Conservation (phyloP, 176 grass and related monocot genomes). For the Secale cereale region DNA sequence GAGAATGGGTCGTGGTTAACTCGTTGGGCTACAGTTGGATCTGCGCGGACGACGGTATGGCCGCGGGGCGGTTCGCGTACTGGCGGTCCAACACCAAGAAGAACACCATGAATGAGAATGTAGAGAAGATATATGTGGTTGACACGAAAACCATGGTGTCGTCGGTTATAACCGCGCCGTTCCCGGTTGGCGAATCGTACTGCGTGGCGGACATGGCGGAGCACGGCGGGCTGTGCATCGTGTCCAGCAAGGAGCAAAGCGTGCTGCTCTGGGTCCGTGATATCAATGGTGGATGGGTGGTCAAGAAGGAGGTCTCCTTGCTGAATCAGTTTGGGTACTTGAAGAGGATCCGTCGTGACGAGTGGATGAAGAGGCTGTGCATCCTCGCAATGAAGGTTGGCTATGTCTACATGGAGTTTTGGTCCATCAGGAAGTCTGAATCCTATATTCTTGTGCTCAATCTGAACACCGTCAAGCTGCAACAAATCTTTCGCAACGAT, state of each 20-base stretch:
- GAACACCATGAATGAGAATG: no score
- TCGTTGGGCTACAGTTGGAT: no score
- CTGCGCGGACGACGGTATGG: background rate
- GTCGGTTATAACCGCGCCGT: background rate
- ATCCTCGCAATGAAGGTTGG: background rate
- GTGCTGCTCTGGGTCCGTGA: slow-evolving; percentile 15
- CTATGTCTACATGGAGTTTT: slow-evolving; percentile 26
- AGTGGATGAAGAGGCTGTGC: slow-evolving; percentile 26
- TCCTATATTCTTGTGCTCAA: slow-evolving; percentile 29
- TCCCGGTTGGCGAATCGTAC: no score
- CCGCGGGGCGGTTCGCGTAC: slow-evolving; percentile 7
- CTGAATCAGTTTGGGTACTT: background rate
- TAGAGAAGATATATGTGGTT: background rate
- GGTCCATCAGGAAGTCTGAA: slow-evolving; percentile 11
- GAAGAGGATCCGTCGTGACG: background rate
- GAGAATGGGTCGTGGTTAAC: background rate
- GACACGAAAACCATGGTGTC: slow-evolving; percentile 16
- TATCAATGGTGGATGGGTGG: background rate
- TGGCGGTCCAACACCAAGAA: background rate
- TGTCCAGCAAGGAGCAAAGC: no score
- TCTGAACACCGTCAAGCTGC: slow-evolving; percentile 15
- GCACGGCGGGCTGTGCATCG: no score
- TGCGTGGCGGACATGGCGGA: no score
- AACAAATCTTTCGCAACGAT: background rate
- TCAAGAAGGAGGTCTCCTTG: slow-evolving; percentile 12